These are phyloP conservation scores for Scedosporium dehoogii DNA, from an alignment of 2,329 filamentous ascomycete genomes.

Conservation along the genomic window DNA sequence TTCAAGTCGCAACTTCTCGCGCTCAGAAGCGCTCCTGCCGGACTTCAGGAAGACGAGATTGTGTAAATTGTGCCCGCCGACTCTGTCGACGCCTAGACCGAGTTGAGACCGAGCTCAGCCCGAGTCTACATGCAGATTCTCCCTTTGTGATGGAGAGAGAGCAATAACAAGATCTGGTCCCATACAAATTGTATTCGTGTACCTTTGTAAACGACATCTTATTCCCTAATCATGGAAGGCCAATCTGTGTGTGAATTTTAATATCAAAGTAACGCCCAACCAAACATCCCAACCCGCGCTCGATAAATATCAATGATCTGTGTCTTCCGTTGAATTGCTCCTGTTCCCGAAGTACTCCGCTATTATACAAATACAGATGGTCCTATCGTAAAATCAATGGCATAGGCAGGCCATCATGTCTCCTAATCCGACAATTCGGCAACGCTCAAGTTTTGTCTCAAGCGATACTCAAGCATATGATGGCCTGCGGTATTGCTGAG, in stretches of 20 bases:
- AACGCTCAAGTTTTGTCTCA: not conserved
- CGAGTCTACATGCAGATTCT: not conserved
- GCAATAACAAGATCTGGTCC: too few species aligned
- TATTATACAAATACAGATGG: not conserved
- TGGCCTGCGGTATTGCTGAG: not conserved
- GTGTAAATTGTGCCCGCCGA: not conserved
- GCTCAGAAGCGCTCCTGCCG: not conserved
- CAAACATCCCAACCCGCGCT: too few species aligned
- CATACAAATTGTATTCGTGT: too few species aligned
- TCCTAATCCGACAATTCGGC: too few species aligned
- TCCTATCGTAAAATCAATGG: not conserved
- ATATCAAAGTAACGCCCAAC: too few species aligned
- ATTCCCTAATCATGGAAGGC: too few species aligned
- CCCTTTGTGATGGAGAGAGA: not conserved
- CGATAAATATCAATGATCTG: not conserved
- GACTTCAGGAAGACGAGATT: not conserved
- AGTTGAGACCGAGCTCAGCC: not conserved
- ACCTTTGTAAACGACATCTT: too few species aligned
- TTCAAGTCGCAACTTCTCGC: not conserved
- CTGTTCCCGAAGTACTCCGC: not conserved
- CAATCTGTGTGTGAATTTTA: too few species aligned
- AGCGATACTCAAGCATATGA: not conserved
- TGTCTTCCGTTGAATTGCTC: not conserved
- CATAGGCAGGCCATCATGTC: not conserved
- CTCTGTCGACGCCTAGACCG: not conserved